These are phyloP conservation scores for Mortierella alpina DNA, from an alignment of 192 early-diverging fungal genomes.

Conservation along the genomic window DNA sequence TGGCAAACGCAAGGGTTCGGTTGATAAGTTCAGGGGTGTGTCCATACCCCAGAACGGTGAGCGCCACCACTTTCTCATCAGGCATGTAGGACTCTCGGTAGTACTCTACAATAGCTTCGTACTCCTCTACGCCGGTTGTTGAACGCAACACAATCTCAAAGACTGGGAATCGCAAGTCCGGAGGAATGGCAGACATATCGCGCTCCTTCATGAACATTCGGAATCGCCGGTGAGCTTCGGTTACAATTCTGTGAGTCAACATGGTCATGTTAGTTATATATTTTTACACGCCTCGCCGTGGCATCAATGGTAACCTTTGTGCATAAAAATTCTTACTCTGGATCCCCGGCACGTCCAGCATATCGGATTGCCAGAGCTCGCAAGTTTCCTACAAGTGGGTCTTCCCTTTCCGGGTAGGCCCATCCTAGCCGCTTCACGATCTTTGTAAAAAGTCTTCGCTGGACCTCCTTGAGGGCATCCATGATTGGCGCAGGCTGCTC, in stretches of 20 bases:
- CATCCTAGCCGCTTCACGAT: constrained; percentile 72
- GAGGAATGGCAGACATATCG: constrained; percentile 64
- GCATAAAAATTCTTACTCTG: constrained; percentile 20
- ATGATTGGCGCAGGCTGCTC: constrained; percentile 67
- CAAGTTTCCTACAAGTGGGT: constrained; percentile 64
- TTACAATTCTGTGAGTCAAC: constrained; percentile 61
- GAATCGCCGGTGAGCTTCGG: constrained; percentile 79
- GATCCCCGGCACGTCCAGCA: constrained; percentile 71
- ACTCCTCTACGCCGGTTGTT: constrained; percentile 54
- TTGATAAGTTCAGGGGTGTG: constrained; percentile 59
- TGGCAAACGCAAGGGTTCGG: constrained; percentile 63
- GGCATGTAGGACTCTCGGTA: constrained; percentile 59
- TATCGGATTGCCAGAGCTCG: constrained; percentile 73
- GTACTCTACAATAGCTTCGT: constrained; percentile 55
- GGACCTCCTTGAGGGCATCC: constrained; percentile 72
- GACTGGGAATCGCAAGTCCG: constrained; percentile 71
- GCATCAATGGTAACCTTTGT: background rate
- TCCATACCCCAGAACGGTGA: constrained; percentile 67
- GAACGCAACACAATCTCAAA: constrained; percentile 71
- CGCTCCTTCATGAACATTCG: constrained; percentile 66
- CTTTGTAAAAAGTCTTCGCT: constrained; percentile 53
- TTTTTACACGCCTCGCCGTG: background rate
- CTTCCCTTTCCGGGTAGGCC: constrained; percentile 60
- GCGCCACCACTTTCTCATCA: constrained; percentile 67
- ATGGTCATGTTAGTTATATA: background rate